Evolutionary conservation across 805 yeast species (phyloP).

Genomic region (Millerozyma acaciae): DNA sequence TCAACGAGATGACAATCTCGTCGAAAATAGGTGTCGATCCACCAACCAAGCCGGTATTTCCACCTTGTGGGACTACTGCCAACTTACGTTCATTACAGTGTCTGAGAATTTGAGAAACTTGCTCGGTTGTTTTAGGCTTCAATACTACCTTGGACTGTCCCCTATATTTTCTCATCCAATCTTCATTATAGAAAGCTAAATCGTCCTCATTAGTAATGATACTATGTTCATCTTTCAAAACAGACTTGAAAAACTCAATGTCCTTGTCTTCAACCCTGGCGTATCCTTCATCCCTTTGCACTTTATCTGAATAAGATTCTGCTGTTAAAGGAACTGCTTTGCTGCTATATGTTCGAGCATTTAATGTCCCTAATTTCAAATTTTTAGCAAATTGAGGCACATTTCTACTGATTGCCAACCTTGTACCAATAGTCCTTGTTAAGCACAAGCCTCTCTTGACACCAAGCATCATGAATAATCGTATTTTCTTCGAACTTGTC

Average conservation of each 20-base stretch:
- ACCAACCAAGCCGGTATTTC: constrained; percentile 94
- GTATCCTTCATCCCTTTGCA: constrained; percentile 49
- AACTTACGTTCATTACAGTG: constrained; percentile 74
- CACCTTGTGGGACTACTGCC: constrained; percentile 96
- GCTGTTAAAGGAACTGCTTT: constrained; percentile 55
- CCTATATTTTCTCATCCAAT: constrained; percentile 89
- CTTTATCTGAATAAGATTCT: constrained; percentile 59
- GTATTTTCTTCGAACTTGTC: too few species aligned
- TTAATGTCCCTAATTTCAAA: neutral
- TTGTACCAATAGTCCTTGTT: neutral
- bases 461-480: neutral
- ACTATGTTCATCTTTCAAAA: constrained; percentile 50
- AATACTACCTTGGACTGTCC: constrained; percentile 83
- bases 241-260: constrained; percentile 52
- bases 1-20: constrained; percentile 72
- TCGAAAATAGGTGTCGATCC: constrained; percentile 92
- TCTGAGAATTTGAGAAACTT: constrained; percentile 69
- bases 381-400: neutral
- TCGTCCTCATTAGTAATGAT: constrained; percentile 58
- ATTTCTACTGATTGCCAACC: neutral
- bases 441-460: neutral
- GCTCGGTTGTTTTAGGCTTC: constrained; percentile 77
- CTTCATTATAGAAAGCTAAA: constrained; percentile 73
- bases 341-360: constrained; percentile 16
- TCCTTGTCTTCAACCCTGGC: constrained; percentile 55